Percentiles rank a stretch among this genome's conserved stretches.
phyloP scores from a whole-genome alignment of 176 grass and related monocot species.

The Carex cristatella region DNA sequence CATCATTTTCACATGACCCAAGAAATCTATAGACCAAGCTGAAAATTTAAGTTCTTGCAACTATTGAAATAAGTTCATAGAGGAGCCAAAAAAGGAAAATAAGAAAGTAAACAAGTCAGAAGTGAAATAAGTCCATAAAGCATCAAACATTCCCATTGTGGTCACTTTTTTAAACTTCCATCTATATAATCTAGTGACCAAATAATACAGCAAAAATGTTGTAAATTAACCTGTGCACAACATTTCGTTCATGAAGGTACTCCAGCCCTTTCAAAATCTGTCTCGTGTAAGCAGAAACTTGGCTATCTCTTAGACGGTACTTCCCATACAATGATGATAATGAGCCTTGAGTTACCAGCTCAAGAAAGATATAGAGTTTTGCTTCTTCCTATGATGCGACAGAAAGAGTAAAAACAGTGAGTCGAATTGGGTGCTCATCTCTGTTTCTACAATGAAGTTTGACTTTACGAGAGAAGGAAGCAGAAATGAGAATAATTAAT shows the following conservation, averaged over 20 bases:
- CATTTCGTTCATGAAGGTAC: slow-evolving; percentile 88
- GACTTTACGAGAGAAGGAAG: neutral
- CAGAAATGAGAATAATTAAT: slow-evolving; percentile 21
- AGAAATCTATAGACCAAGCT: neutral
- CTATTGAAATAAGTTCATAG: neutral
- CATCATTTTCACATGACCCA: neutral
- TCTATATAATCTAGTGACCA: neutral
- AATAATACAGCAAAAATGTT: neutral
- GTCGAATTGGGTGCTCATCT: neutral
- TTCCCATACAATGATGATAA: slow-evolving; percentile 75
- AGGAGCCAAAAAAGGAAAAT: no score
- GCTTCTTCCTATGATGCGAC: slow-evolving; percentile 54
- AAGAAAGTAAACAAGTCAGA: neutral
- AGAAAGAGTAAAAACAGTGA: neutral
- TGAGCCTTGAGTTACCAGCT: slow-evolving; percentile 98
- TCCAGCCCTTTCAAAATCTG: slow-evolving; percentile 87
- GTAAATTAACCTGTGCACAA: slow-evolving; percentile 78
- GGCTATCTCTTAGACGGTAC: slow-evolving; percentile 67
- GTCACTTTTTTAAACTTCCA: neutral
- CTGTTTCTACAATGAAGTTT: neutral
- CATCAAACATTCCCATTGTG: neutral
- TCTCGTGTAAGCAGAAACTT: slow-evolving; percentile 93
- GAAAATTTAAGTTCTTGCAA: neutral
- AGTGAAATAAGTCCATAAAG: neutral
- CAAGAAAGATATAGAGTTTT: slow-evolving; percentile 94